Percentiles rank a stretch among this genome's conserved stretches.
These are phyloP conservation scores for Hypsizygus ulmarius DNA, from an alignment of 1,284 basidiomycete genomes.

Conservation along the genomic window DNA sequence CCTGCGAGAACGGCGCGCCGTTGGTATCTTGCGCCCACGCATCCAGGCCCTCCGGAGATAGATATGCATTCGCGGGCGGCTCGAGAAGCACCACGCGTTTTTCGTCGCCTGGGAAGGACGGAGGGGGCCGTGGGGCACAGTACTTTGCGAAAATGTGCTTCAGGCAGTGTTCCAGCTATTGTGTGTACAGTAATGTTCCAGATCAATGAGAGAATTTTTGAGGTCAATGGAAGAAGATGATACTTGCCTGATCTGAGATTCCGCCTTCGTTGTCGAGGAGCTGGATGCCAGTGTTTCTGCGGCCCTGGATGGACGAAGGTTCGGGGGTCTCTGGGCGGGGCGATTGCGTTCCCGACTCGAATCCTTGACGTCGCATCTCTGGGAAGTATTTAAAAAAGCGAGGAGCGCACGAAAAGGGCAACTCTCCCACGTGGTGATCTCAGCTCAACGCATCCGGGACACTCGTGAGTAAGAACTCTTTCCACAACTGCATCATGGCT, in stretches of 20 bases:
- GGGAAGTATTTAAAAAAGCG: neutral
- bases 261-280: slow-evolving; percentile 65
- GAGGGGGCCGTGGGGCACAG: slow-evolving; percentile 45
- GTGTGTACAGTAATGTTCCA: slow-evolving; percentile 3
- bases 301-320: slow-evolving; percentile 55
- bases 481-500: slow-evolving; percentile 31
- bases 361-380: slow-evolving; percentile 20
- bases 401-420: slow-evolving; percentile 6
- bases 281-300: slow-evolving; percentile 43
- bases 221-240: neutral
- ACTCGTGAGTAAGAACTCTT: no score
- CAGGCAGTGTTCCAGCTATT: slow-evolving; percentile 65
- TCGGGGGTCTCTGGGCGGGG: slow-evolving; percentile 61
- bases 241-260: slow-evolving; percentile 57
- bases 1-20: slow-evolving; percentile 66
- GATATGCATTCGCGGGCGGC: slow-evolving; percentile 57
- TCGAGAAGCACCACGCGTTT: slow-evolving; percentile 27
- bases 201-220: neutral
- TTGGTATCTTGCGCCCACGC: slow-evolving; percentile 76
- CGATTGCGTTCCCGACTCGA: slow-evolving; percentile 38
- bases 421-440: neutral
- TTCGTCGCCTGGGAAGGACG: slow-evolving; percentile 4
- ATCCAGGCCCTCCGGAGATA: slow-evolving; percentile 60
- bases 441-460: no score
- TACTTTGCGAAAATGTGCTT: slow-evolving; percentile 75